These are phyloP conservation scores for Podaxis carcinomalis DNA, from an alignment of 768 basidiomycete species.

Conservation along the genomic window DNA sequence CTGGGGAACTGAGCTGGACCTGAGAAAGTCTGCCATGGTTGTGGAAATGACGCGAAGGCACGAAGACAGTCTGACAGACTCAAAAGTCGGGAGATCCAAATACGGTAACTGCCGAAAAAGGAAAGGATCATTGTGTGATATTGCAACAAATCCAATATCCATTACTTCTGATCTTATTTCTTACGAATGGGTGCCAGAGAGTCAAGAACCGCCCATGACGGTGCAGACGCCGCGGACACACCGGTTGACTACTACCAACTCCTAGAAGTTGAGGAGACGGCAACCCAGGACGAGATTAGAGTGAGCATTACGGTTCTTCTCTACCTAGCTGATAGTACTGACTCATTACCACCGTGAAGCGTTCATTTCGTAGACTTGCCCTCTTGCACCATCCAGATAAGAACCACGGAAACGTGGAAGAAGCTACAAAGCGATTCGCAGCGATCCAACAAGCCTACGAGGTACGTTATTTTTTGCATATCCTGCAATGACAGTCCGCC, in stretches of 20 bases:
- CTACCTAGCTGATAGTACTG: not conserved
- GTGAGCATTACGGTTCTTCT: conserved; percentile 28
- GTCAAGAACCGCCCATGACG: conserved; percentile 40
- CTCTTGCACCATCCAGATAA: conserved; percentile 87
- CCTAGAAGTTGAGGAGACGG: conserved; percentile 76
- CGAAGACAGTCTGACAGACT: not conserved
- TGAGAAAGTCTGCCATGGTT: conserved; percentile 54
- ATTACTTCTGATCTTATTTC: not conserved
- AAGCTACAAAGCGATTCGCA: conserved; percentile 84
- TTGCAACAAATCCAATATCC: not conserved
- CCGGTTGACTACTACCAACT: conserved; percentile 77
- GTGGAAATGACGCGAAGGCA: not conserved
- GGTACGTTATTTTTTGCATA: conserved; percentile 33
- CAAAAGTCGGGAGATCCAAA: not conserved
- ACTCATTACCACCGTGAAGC: conserved; percentile 34
- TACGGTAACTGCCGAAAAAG: conserved; percentile 5
- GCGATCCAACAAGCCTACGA: conserved; percentile 94
- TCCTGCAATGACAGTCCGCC: not conserved
- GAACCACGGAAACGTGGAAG: conserved; percentile 78
- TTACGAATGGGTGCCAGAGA: conserved; percentile 65
- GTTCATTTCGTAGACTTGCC: conserved; percentile 80
- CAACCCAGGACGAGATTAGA: conserved; percentile 87
- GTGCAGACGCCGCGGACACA: conserved; percentile 18
- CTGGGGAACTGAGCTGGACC: conserved; percentile 26
- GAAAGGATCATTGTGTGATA: not conserved